A percentile compares a stretch with the other conserved stretches of the same genome.
phyloP scores from a whole-genome alignment of 257 asterid species.

The Nicotiana benthamiana region DNA sequence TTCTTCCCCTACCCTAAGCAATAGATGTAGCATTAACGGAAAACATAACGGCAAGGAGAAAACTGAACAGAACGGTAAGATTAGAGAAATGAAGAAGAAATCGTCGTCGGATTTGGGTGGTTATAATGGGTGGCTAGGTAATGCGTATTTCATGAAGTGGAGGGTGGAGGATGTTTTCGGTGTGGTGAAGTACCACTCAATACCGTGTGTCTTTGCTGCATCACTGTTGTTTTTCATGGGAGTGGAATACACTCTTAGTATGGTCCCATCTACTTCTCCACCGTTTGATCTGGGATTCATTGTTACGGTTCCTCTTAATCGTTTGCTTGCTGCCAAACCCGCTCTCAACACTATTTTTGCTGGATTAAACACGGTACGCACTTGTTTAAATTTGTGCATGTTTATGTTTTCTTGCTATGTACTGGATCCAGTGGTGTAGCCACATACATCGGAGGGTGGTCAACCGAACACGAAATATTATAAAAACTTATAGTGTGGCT shows the following conservation, averaged over 20 bases:
- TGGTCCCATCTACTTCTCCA: slow-evolving; percentile 32
- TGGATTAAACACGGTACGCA: slow-evolving; percentile 30
- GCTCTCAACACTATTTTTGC: slow-evolving; percentile 30
- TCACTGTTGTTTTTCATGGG: slow-evolving; percentile 34
- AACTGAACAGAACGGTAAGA: neutral
- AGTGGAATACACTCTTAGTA: slow-evolving; percentile 31
- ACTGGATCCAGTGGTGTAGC: neutral
- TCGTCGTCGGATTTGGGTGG: neutral
- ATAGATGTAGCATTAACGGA: neutral
- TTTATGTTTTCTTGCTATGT: neutral
- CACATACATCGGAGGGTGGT: too few species aligned
- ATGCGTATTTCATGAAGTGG: slow-evolving; percentile 28
- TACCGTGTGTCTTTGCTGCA: slow-evolving; percentile 30
- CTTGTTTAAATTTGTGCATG: neutral
- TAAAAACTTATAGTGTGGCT: too few species aligned
- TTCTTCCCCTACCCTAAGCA: neutral
- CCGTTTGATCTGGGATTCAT: slow-evolving; percentile 40
- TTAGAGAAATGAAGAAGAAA: neutral
- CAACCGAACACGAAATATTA: too few species aligned
- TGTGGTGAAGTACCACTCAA: slow-evolving; percentile 23
- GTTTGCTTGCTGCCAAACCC: slow-evolving; percentile 31
- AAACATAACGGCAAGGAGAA: neutral
- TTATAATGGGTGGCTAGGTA: neutral
- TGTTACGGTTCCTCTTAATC: slow-evolving; percentile 23
- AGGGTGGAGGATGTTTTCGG: slow-evolving; percentile 22